Evolutionary conservation across 2,329 filamentous ascomycete species (phyloP).

Genomic region (Biscogniauxia sp.): DNA sequence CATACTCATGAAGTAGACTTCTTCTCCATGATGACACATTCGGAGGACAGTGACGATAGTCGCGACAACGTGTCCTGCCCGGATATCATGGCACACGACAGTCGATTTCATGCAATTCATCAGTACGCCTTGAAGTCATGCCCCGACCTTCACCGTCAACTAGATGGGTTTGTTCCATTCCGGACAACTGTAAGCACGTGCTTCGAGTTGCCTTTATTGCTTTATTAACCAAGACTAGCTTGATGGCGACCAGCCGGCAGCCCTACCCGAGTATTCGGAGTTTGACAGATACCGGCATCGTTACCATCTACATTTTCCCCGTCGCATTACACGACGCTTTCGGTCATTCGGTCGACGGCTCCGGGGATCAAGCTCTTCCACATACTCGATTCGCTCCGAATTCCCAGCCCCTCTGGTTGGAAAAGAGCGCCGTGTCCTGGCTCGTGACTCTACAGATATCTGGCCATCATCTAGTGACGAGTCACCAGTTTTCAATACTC

Average conservation of each 20-base stretch:
- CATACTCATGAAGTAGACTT: conserved; percentile 1
- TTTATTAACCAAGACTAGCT: conserved; percentile 12
- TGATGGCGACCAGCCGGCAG: conserved; percentile 7
- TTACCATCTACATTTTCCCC: conserved; percentile 16
- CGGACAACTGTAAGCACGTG: conserved; percentile 7
- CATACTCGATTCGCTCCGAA: conserved; percentile 26
- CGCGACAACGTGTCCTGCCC: conserved; percentile 6
- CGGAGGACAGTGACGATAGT: conserved; percentile 6
- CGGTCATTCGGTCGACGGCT: conserved; percentile 22
- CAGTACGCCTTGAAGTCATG: conserved; percentile 24
- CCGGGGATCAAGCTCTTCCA: conserved; percentile 24
- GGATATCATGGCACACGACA: conserved; percentile 11
- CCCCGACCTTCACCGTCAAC: conserved; percentile 25
- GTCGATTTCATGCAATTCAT: conserved; percentile 14
- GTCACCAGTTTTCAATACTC: conserved; percentile 29
- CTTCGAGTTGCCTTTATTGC: neutral
- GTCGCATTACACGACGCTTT: conserved; percentile 21
- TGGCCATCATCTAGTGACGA: conserved; percentile 31
- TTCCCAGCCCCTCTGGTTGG: conserved; percentile 24
- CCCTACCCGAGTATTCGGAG: conserved; percentile 15
- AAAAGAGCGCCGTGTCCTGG: conserved; percentile 27
- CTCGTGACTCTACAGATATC: conserved; percentile 28
- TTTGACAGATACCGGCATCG: conserved; percentile 16
- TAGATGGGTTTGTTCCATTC: conserved; percentile 6
- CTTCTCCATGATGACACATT: conserved; percentile 3